Base-by-base conservation (phyloP, 164 flowering plant genomes). In the Vitis riparia region DNA sequence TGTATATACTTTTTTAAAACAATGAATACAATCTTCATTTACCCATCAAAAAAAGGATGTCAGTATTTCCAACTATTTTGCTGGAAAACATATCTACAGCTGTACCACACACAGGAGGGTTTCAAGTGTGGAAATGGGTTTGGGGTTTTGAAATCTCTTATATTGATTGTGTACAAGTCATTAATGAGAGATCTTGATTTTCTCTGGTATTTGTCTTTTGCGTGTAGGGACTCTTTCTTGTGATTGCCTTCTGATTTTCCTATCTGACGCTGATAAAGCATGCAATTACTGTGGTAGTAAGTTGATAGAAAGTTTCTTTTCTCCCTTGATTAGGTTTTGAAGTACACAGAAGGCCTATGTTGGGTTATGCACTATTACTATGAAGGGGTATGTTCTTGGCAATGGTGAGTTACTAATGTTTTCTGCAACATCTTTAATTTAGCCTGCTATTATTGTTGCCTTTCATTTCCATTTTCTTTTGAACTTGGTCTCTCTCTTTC, bases 331-430 rank as follows among this genome's bases (percentile, higher is more conserved):
- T 62, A 96, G 99, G 97, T 89, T 55, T 71, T 86, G 78, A 81
- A 64, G 73, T 96, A 93, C 80, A 82, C 87, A 2, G 98, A 96
- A 82, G 99, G 99, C 16, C 74, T 96, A 23, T 96, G 99, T 78
- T 96, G 99, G 99, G 97, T 96, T 50, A 90, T 96, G 97, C 92
- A 85, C 70, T 96, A 96, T 77, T 96, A 96, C 73, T 93, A 93
- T 78, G 98, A 96, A 85, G 99, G 99, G n/a, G 99, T 96, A 69
- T 93, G 97, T 80, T 96, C 99, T 65, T 96, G 99, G 99, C 87
- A 87, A 65, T 96, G 99, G 99, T 90, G 71, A 85, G 88, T 80
- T 52, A 55, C 57, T 44, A 47, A 27, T 58, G 58, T 64, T 11
- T 9, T 44, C 52, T 60, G 48, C 4, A 16, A 29, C 56, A 16